Evolutionary conservation across 495 filamentous ascomycete species (phyloP).

Genomic region (Penicillium riverlandense): DNA sequence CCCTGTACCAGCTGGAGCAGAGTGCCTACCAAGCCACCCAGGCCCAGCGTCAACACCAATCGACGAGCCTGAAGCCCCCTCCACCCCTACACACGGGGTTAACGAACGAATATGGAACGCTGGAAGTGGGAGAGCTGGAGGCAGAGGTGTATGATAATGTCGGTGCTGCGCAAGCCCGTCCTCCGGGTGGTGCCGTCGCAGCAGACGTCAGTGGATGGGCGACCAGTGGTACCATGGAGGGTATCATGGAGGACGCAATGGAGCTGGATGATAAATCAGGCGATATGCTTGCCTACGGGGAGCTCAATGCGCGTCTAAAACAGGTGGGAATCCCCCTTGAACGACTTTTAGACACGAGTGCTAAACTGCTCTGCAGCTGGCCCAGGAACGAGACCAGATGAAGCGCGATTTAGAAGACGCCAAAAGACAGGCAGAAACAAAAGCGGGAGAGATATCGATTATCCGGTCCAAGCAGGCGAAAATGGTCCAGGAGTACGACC

Average conservation of each 20-base stretch:
- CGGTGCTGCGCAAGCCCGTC: constrained; percentile 20
- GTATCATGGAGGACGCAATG: constrained; percentile 20
- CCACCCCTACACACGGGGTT: constrained; percentile 31
- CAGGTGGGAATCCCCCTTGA: constrained; percentile 13
- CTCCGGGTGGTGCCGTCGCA: constrained; percentile 8
- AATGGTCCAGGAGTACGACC: constrained; percentile 48
- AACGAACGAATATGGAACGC: constrained; percentile 45
- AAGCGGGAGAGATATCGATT: constrained; percentile 61
- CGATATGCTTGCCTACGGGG: constrained; percentile 1
- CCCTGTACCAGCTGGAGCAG: constrained; percentile 48
- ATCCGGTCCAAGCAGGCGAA: constrained; percentile 57
- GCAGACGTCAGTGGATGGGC: constrained; percentile 2
- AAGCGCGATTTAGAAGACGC: constrained; percentile 41
- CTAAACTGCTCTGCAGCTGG: constrained; percentile 31
- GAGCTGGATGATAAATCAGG: constrained; percentile 27
- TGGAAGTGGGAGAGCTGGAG: constrained; percentile 50
- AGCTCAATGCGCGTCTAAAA: constrained; percentile 19
- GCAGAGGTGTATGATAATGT: constrained; percentile 45
- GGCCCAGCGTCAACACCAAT: constrained; percentile 12
- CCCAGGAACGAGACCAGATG: constrained; percentile 44
- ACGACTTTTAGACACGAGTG: constrained; percentile 4
- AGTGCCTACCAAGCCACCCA: constrained; percentile 48
- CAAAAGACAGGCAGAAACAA: constrained; percentile 41
- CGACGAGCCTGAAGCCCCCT: constrained; percentile 20
- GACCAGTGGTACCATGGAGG: constrained; percentile 5